Conservation (phyloP, 371 early-diverging fungal species). For the Haplosporangium sp. region DNA sequence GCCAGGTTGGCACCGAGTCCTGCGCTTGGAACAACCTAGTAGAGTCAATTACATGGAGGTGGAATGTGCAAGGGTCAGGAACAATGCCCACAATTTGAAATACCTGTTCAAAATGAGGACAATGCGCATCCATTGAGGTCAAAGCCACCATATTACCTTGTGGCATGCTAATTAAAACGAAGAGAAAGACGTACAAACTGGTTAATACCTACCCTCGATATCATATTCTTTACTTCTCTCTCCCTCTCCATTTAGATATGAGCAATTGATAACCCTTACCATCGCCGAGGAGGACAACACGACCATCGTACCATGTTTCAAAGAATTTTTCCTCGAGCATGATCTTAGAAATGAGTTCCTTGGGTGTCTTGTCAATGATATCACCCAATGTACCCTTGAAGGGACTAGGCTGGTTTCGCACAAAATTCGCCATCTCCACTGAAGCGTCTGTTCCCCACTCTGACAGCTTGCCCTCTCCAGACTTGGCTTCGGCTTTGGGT, state of each 20-base stretch:
- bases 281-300: conserved; percentile 46
- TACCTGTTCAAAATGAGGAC: too few species aligned
- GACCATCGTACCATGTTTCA: conserved; percentile 44
- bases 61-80: too few species aligned
- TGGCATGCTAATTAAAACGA: conserved; percentile 31
- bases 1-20: conserved; percentile 52
- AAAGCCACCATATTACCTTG: conserved; percentile 14
- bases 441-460: conserved; percentile 52
- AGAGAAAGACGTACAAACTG: neutral
- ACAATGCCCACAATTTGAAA: neutral
- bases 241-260: neutral
- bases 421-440: conserved; percentile 36
- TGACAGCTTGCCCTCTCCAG: conserved; percentile 30
- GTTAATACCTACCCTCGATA: neutral
- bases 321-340: conserved; percentile 49
- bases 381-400: conserved; percentile 47
- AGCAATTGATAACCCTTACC: conserved; percentile 13
- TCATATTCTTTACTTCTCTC: neutral
- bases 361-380: conserved; percentile 45
- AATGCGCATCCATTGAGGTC: too few species aligned
- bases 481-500: conserved; percentile 21
- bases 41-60: neutral
- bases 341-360: conserved; percentile 42
- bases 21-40: conserved; percentile 47
- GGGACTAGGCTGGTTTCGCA: conserved; percentile 47